Percentiles rank a stretch among this genome's conserved stretches.
These are phyloP conservation scores for Jimgerdemannia flammicorona DNA, from an alignment of 192 early-diverging fungal genomes.

Conservation along the genomic window DNA sequence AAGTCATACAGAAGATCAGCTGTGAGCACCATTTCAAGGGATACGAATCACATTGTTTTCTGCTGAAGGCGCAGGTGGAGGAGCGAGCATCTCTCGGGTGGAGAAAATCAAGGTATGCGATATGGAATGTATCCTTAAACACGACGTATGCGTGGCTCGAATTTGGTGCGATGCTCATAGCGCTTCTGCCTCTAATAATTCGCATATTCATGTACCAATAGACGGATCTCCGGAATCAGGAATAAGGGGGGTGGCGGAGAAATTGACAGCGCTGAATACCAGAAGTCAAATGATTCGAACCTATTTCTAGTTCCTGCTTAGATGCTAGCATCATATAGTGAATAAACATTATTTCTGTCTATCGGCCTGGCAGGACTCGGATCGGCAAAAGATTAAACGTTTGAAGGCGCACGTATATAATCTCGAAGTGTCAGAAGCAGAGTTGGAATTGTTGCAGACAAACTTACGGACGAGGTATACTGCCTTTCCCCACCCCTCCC, in stretches of 20 bases:
- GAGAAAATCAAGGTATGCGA: constrained; percentile 13
- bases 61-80: constrained; percentile 31
- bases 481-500: neutral
- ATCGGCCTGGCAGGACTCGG: constrained; percentile 15
- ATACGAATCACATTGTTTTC: constrained; percentile 32
- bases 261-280: neutral
- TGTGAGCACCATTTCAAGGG: constrained; percentile 32
- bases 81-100: constrained; percentile 14
- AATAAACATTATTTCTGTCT: neutral
- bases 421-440: constrained; percentile 30
- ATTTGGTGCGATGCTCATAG: neutral
- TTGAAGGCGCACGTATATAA: constrained; percentile 21
- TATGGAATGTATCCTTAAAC: neutral
- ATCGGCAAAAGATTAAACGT: constrained; percentile 29
- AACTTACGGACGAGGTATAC: neutral
- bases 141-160: neutral
- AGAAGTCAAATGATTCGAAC: neutral
- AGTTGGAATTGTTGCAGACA: constrained; percentile 14
- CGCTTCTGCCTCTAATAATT: neutral
- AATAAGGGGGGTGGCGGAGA: neutral
- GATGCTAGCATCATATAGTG: neutral
- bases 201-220: neutral
- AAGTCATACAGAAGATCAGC: constrained; percentile 36
- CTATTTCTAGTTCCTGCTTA: neutral
- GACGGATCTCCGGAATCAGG: neutral